Percentiles rank a stretch among this genome's conserved stretches.
These are phyloP conservation scores for Pleurotus eryngii DNA, from an alignment of 768 basidiomycete species.

Conservation along the genomic window DNA sequence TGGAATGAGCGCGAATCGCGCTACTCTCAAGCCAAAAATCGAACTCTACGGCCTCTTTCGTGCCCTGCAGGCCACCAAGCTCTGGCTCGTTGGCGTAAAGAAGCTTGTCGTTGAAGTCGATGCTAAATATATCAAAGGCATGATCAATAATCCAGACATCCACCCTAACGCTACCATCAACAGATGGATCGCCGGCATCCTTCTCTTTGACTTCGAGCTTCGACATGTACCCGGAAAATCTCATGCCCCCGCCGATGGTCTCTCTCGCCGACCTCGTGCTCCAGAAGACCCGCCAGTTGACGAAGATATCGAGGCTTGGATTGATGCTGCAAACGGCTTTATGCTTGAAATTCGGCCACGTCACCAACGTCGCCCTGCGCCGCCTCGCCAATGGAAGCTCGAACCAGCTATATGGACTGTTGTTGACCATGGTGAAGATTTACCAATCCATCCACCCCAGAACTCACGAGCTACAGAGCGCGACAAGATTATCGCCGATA, in stretches of 20 bases:
- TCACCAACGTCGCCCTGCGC: not conserved
- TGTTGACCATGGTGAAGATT: not conserved
- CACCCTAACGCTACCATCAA: constrained; percentile 22
- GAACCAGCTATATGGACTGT: not conserved
- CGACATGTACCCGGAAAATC: not conserved
- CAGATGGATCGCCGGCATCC: constrained; percentile 3
- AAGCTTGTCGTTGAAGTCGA: constrained; percentile 25
- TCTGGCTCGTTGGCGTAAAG: constrained; percentile 23
- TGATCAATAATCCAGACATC: constrained; percentile 28
- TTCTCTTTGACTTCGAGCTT: not conserved
- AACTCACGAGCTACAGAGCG: not conserved
- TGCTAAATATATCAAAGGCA: constrained; percentile 30
- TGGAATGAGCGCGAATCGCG: constrained; percentile 29
- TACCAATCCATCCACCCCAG: not conserved
- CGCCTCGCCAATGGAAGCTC: not conserved
- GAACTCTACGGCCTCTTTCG: constrained; percentile 30
- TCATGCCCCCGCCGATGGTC: constrained; percentile 3
- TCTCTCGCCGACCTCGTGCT: constrained; percentile 3
- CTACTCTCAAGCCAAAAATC: constrained; percentile 30
- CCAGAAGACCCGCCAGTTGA: not conserved
- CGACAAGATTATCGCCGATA: not conserved
- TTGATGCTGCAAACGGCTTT: constrained; percentile 3
- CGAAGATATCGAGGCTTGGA: not conserved
- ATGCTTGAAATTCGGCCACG: not conserved
- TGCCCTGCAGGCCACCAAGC: constrained; percentile 13